These are phyloP conservation scores for Xanthoconium stramineum DNA, from an alignment of 768 basidiomycete species.

Conservation along the genomic window DNA sequence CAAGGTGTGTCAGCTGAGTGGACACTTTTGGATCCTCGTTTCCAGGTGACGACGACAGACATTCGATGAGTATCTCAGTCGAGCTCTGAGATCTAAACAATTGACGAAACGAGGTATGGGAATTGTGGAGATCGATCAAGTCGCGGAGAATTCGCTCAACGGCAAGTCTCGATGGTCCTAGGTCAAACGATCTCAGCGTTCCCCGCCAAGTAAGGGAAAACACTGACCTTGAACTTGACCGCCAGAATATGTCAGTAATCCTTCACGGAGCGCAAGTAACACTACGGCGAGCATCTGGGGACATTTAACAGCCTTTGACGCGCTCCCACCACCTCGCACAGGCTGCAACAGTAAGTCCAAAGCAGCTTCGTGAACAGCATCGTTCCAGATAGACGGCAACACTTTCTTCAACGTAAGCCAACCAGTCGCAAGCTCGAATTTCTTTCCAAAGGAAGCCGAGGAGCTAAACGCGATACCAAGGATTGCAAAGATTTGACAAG, in stretches of 20 bases:
- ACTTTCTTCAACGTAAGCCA: constrained; percentile 73
- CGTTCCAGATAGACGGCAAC: constrained; percentile 68
- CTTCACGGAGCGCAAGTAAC: constrained; percentile 61
- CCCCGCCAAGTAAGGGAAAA: background rate
- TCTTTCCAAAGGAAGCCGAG: constrained; percentile 66
- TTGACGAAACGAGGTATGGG: constrained; percentile 63
- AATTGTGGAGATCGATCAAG: constrained; percentile 64
- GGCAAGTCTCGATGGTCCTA: constrained; percentile 23
- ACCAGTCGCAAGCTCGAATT: constrained; percentile 83
- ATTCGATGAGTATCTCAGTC: constrained; percentile 64
- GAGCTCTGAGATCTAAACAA: constrained; percentile 70
- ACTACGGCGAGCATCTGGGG: constrained; percentile 72
- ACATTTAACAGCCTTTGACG: constrained; percentile 44
- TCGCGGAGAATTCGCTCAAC: constrained; percentile 51
- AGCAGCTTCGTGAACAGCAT: constrained; percentile 59
- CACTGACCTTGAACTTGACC: constrained; percentile 17
- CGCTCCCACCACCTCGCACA: background rate
- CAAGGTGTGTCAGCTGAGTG: constrained; percentile 71
- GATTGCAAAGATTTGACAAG: constrained; percentile 57
- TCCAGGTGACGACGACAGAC: constrained; percentile 47
- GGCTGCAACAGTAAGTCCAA: constrained; percentile 69
- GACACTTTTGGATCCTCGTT: constrained; percentile 34
- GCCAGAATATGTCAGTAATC: constrained; percentile 39
- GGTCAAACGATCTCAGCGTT: background rate
- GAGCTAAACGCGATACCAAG: constrained; percentile 53